Evolutionary conservation across 345 rosid genomes (phyloP).

Genomic region (Citrus australasica): DNA sequence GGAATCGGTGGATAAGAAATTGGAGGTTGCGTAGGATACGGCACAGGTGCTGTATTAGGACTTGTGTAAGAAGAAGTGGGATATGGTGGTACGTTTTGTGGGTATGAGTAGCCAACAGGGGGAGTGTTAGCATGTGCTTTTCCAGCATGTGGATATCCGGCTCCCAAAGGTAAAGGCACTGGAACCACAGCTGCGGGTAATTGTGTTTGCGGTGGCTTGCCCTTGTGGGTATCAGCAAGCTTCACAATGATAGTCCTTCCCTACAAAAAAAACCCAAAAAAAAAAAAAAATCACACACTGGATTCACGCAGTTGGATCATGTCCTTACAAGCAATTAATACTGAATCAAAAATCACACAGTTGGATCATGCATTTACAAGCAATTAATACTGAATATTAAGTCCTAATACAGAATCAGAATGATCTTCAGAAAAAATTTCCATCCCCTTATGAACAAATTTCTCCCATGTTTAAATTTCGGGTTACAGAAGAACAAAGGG

Average conservation of each 20-base stretch:
- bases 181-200: conserved; percentile 33
- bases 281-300: neutral
- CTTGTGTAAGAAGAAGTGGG: conserved; percentile 39
- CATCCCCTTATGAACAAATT: neutral
- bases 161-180: conserved; percentile 28
- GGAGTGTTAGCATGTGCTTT: conserved; percentile 29
- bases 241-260: conserved; percentile 49
- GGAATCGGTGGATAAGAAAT: conserved; percentile 28
- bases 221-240: conserved; percentile 52
- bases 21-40: conserved; percentile 34
- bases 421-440: neutral
- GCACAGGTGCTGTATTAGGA: conserved; percentile 33
- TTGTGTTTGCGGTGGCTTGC: conserved; percentile 39
- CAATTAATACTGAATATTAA: neutral
- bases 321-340: neutral
- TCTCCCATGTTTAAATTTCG: neutral
- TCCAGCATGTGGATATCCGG: conserved; percentile 48
- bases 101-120: conserved; percentile 41
- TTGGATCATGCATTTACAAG: neutral
- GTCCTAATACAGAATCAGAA: neutral
- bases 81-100: conserved; percentile 38
- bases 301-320: neutral
- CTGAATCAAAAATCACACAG: neutral
- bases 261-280: conserved; percentile 23
- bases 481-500: neutral